Evolutionary conservation across 495 filamentous ascomycete genomes (phyloP).

Genomic region (Geoglossum glabrum): DNA sequence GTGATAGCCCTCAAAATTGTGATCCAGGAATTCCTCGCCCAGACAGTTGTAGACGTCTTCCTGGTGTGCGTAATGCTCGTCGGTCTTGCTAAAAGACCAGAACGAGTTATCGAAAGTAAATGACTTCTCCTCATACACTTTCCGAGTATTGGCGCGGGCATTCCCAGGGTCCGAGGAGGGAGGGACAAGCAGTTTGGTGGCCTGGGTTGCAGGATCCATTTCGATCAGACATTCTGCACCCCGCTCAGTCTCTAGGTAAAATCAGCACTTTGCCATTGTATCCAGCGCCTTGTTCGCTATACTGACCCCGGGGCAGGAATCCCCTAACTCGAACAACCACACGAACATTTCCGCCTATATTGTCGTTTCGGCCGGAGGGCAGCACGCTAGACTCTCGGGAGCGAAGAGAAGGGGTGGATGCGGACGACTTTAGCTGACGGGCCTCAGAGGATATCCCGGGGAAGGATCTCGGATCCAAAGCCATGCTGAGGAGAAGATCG

Average conservation of each 20-base stretch:
- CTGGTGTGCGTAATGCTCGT: constrained; percentile 65
- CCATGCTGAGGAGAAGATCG: constrained; percentile 26
- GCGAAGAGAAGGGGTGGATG: constrained; percentile 44
- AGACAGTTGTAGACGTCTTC: constrained; percentile 88
- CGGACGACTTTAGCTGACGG: constrained; percentile 28
- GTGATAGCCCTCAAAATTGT: constrained; percentile 98
- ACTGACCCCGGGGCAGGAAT: constrained; percentile 58
- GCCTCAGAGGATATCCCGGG: constrained; percentile 24
- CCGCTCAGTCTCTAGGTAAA: constrained; percentile 48
- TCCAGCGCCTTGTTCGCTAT: not conserved
- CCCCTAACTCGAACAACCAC: constrained; percentile 85
- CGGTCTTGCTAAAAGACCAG: constrained; percentile 66
- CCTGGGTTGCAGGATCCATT: constrained; percentile 74
- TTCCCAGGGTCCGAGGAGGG: constrained; percentile 43
- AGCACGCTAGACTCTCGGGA: constrained; percentile 44
- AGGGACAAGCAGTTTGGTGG: constrained; percentile 57
- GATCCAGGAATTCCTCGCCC: constrained; percentile 92
- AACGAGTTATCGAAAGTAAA: constrained; percentile 98
- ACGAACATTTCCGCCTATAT: constrained; percentile 67
- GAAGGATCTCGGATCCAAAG: constrained; percentile 36
- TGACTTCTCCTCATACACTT: constrained; percentile 63
- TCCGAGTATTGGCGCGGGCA: constrained; percentile 45
- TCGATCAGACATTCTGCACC: constrained; percentile 65
- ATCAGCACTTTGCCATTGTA: not conserved
- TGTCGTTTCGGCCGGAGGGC: constrained; percentile 14